These are phyloP conservation scores for Helichrysum umbraculigerum DNA, from an alignment of 129 eudicot species.

Conservation along the genomic window DNA sequence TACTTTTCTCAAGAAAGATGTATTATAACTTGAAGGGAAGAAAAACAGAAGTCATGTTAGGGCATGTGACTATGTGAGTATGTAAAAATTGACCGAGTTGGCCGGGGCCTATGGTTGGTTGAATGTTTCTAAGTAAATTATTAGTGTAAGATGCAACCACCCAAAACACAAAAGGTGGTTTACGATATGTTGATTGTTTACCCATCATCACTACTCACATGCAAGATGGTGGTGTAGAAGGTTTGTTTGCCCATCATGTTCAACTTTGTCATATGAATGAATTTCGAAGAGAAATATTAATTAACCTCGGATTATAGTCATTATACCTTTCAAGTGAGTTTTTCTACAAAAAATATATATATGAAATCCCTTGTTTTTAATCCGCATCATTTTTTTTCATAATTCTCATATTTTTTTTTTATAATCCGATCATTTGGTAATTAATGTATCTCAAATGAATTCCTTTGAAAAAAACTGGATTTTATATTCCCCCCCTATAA, in stretches of 20 bases:
- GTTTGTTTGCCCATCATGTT: neutral
- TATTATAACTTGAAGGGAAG: neutral
- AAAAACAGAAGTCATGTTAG: constrained; percentile 4
- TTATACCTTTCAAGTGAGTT: too few species aligned
- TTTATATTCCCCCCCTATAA: too few species aligned
- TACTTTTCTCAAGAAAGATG: neutral
- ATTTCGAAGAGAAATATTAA: too few species aligned
- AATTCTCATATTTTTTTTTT: too few species aligned
- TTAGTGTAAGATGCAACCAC: constrained; percentile 30
- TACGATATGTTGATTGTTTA: constrained; percentile 20
- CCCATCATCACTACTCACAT: constrained; percentile 31
- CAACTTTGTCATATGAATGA: constrained; percentile 4
- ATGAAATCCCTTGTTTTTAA: too few species aligned
- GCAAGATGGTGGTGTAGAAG: constrained; percentile 17
- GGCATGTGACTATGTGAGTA: constrained; percentile 9
- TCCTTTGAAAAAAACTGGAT: too few species aligned
- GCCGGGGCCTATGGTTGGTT: constrained; percentile 27
- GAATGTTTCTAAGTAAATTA: constrained; percentile 23
- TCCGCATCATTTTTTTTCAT: too few species aligned
- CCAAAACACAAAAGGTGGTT: constrained; percentile 32
- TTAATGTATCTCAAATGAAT: too few species aligned
- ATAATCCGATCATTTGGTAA: too few species aligned
- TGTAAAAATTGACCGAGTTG: constrained; percentile 16
- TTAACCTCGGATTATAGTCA: too few species aligned
- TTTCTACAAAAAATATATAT: too few species aligned